Base-by-base conservation (phyloP, 306 rosid genomes). In the Elaeagnus macrophylla region DNA sequence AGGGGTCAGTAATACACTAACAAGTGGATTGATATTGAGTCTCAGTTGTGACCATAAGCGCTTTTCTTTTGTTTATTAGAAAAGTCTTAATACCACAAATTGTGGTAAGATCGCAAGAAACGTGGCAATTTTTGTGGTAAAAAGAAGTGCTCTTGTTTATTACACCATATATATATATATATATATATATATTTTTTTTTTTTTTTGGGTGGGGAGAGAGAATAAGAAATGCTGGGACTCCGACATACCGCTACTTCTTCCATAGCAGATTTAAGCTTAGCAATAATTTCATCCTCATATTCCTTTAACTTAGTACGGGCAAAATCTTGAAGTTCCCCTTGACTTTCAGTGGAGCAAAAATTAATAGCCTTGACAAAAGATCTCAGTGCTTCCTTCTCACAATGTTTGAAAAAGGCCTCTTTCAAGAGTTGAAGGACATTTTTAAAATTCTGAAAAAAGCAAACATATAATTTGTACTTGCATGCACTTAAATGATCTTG, bases 291-390 rank as follows among this genome's bases (percentile, higher is more conserved):
- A 72, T 82, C 89, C 69, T 84, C 83, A 16, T 86, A 81, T 75
- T 91, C 93, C 83, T 83, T 86, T 57, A 82, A 65, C 66, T 72
- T 72, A 63, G 71, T 78, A 54, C 89, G 89, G 12, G 95, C 89
- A 76, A 80, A 83, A 76, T 90, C 97, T 72, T 84, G 94, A 61
- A 86, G 79, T 65, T 90, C 97, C 66, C 97, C 95, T 70, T 67
- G 88, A 82, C 97, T 90, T 77, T 78, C 91, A 7, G 56, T 50
- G 58, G 86, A 78, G 58, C 95, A 83, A 67, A 78, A 81, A 59
- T 67, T 68, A 48, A 86, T 72, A 51, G 96, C 95, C 78, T 69
- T 81, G 65, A 84, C 76, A 52, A 94, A 91, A 60, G 89, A 82
- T 77, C 97, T 80, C 62, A 91, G 75, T 25, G 91, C 83, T 19